Evolutionary conservation across 1,139 yeast genomes (phyloP).

Genomic region (Entelexis paramagnoliae): DNA sequence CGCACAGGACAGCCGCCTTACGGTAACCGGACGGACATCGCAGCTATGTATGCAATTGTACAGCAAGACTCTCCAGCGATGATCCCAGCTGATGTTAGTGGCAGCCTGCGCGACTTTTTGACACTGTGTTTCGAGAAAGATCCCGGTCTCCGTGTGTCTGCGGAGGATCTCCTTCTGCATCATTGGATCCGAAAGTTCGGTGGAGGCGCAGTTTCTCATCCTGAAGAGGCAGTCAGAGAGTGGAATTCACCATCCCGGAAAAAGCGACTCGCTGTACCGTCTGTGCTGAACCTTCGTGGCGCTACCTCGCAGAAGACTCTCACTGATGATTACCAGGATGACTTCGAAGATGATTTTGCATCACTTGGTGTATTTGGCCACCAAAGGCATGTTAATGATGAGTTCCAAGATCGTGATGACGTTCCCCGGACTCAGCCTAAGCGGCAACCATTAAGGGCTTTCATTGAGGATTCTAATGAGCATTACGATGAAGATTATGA

Average conservation of each 20-base stretch:
- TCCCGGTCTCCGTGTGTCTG: constrained; percentile 51
- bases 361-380: constrained; percentile 19
- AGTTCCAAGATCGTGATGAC: background rate
- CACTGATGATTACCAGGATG: constrained; percentile 5
- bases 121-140: constrained; percentile 69
- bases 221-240: constrained; percentile 19
- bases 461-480: constrained; percentile 10
- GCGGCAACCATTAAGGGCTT: constrained; percentile 13
- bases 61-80: constrained; percentile 56
- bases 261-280: constrained; percentile 21
- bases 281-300: constrained; percentile 18
- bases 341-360: constrained; percentile 20
- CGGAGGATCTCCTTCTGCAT: constrained; percentile 48
- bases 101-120: constrained; percentile 47
- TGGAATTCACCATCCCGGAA: constrained; percentile 23
- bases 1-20: constrained; percentile 85
- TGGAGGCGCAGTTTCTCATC: constrained; percentile 25
- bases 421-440: background rate
- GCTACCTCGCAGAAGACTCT: background rate
- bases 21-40: constrained; percentile 69
- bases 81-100: constrained; percentile 52
- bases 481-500: constrained; percentile 14
- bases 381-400: background rate
- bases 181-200: constrained; percentile 44
- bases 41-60: constrained; percentile 87